Base-by-base conservation (phyloP, 371 early-diverging fungal species). In the Mortierella sp. region DNA sequence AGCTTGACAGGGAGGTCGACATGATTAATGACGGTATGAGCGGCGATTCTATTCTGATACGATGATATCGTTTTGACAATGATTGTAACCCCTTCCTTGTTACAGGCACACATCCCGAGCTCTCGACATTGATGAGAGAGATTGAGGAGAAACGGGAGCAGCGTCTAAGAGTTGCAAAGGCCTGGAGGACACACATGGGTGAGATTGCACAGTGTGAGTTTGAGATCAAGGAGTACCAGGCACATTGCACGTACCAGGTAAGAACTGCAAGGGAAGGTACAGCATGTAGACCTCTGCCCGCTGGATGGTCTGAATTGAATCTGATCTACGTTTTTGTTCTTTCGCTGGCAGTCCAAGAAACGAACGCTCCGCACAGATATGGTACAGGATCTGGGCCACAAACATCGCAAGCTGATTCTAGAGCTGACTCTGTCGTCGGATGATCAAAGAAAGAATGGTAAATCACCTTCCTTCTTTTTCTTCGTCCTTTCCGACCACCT, bases 161-260 rank as follows among this genome's bases (percentile, higher is more conserved):
- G 37, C 79, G 87, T 2, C 83, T 86, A 24, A 67, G 72, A 19
- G 79, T 81, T 4, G 88, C 88, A 31, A 85, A 84, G 43, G 84
- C 85, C 23, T 86, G 88, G 85, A 70, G 84, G 56, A 81, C 68
- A 50, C 79, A 84, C 60, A 82, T 82, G 62, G 82, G 78, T 21
- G 72, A 79, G 49, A 84, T 82, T 56, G 83, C 81, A 27, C 82
- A 80, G 41, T 78, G 73, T 21, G 85, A 86, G 50, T 85, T 81
- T 65, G 86, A 87, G 64, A 84, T 84, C 30, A 79, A 83, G 46
- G 85, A 86, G 67, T 86, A 88, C 59, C 84, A 85, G 63, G 88
- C 88, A 0, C 75, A 75, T 32, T 75, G 75, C 43, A 64, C 75
- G 21, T 75, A 46, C 52, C 75, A 75, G 44, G 69, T 75, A 60